Evolutionary conservation across 768 basidiomycete species (phyloP).

Genomic region (Mycena metata): DNA sequence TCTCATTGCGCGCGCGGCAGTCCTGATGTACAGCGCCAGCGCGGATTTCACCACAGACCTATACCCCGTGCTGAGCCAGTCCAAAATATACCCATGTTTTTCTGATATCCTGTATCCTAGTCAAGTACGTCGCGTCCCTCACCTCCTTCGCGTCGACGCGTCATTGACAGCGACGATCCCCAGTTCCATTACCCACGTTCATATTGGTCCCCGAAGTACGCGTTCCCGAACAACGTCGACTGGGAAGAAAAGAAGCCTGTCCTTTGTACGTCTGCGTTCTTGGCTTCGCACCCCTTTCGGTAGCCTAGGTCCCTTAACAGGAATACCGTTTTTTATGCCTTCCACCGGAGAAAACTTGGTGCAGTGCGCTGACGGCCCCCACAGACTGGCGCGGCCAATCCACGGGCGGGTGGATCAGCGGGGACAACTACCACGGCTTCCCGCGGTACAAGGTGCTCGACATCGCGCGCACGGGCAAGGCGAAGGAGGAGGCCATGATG

Average conservation of each 20-base stretch:
- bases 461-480: constrained; percentile 21
- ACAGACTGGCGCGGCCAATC: constrained; percentile 38
- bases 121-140: constrained; percentile 17
- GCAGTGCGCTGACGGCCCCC: not conserved
- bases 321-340: no score
- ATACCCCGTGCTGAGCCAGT: constrained; percentile 34
- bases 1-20: not conserved
- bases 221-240: constrained; percentile 22
- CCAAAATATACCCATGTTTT: constrained; percentile 38
- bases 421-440: constrained; percentile 36
- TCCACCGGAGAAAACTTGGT: no score
- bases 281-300: no score
- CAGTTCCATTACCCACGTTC: constrained; percentile 31
- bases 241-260: constrained; percentile 29
- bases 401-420: constrained; percentile 36
- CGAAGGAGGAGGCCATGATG: constrained; percentile 12
- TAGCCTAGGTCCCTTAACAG: no score
- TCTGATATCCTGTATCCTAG: constrained; percentile 34
- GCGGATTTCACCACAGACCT: constrained; percentile 38
- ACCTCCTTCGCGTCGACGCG: no score
- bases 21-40: constrained; percentile 34
- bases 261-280: constrained; percentile 19
- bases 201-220: constrained; percentile 26
- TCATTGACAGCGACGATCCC: not conserved
- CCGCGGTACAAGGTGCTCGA: constrained; percentile 36